Base-by-base conservation (phyloP, 805 yeast species). In the Lipomyces starkeyi region DNA sequence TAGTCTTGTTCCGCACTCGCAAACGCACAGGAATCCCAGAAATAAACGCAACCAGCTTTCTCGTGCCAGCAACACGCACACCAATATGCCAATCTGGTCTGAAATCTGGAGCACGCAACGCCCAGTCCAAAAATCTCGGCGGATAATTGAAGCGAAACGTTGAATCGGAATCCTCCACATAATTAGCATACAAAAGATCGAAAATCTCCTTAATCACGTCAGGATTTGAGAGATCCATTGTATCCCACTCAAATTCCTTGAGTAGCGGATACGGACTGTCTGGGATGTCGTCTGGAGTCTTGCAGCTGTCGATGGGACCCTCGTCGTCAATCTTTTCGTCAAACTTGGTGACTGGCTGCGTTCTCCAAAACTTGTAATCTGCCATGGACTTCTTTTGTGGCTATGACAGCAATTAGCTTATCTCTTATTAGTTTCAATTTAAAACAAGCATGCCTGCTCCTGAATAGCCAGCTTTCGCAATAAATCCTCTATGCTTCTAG, bases 331-430 rank as follows among this genome's bases (percentile, higher is more conserved):
- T 83, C 57, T 81, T 77, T 75, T 89, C 95, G 76, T 91, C 91
- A 71, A 93, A 87, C 37, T 83, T 83, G 8, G 93, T 85, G 25
- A 95, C 98, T 0, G 99, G 99, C 80, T 95, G 99, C 1, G 99
- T 95, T 76, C 90, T 91, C 99, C 99, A 95, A 80, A 95, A 95
- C 80, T 91, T 91, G 82, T 93, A 91, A 76, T 93, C 97, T 62
- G 90, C 87, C 91, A 93, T 92, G 27, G 88, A 71, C 71, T 80
- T 80, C 40, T 35, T 20, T n/a, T 32, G 29, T 17, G 27, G n/a
- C 34, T 35, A 35, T 20, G 4, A 22, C 34, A 25, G 40, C 52
- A 61, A 37, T 63, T 52, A 27, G 53, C 54, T 59, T 27, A 20
- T 57, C 7, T 13, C 11, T n/a, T 40, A 43, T 29, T 13, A 27